Percentiles rank a stretch among this genome's conserved stretches.
These are phyloP conservation scores for Polyrhizophydium stewartii DNA, from an alignment of 371 early-diverging fungal species.

Conservation along the genomic window DNA sequence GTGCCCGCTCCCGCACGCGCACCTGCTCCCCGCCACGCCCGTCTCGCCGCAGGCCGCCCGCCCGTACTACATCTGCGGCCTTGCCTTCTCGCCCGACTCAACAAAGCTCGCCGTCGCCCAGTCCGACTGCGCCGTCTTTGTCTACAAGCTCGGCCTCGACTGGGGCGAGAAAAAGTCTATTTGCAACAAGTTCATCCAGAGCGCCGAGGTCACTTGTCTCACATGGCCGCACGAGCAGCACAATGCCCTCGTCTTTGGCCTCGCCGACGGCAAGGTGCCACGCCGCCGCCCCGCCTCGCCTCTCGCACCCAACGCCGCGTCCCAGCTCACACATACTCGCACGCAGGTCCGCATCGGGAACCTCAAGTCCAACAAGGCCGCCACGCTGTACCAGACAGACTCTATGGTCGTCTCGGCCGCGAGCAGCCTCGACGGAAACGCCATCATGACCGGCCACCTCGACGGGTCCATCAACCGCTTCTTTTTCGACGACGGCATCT, in stretches of 20 bases:
- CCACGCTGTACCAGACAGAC: conserved; percentile 53
- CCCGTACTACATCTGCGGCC: conserved; percentile 35
- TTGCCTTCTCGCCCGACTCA: conserved; percentile 53
- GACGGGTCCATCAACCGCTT: conserved; percentile 51
- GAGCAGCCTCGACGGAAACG: conserved; percentile 44
- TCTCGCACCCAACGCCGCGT: too few species aligned
- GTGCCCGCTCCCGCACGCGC: too few species aligned
- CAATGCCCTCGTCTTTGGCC: conserved; percentile 51
- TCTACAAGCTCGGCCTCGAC: conserved; percentile 55
- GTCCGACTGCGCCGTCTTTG: conserved; percentile 50
- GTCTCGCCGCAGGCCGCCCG: conserved; percentile 12
- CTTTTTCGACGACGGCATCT: conserved; percentile 52
- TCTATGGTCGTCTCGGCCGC: conserved; percentile 43
- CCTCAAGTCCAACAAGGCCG: conserved; percentile 56
- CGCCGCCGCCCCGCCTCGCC: neutral
- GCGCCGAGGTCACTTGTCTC: conserved; percentile 45
- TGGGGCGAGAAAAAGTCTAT: conserved; percentile 61
- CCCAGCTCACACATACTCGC: too few species aligned
- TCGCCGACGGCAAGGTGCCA: conserved; percentile 47
- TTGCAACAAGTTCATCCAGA: conserved; percentile 56
- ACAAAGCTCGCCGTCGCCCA: conserved; percentile 55
- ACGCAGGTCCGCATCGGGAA: conserved; percentile 49
- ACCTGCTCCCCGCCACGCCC: too few species aligned
- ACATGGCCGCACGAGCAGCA: conserved; percentile 51
- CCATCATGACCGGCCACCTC: conserved; percentile 48